These are phyloP conservation scores for Stephania yunnanensis DNA, from an alignment of 164 flowering plant species.

Conservation along the genomic window DNA sequence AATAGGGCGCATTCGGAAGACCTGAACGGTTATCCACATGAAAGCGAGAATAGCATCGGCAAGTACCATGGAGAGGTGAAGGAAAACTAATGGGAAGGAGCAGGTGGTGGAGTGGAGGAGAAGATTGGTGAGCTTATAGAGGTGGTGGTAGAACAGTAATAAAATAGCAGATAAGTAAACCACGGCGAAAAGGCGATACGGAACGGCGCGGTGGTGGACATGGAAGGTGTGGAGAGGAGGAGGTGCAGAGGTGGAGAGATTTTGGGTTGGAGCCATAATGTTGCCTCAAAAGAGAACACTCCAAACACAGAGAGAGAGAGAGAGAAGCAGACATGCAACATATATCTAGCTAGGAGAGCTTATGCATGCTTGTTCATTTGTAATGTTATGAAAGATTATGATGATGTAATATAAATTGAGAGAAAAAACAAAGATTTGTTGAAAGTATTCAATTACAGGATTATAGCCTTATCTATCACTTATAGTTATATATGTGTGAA, in stretches of 20 bases:
- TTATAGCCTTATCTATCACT: too few relatives aligned
- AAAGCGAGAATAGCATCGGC: constrained; percentile 20
- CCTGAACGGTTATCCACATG: constrained; percentile 22
- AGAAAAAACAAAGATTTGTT: too few relatives aligned
- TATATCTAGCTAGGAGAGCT: too few relatives aligned
- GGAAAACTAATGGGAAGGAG: constrained; percentile 6
- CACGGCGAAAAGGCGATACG: neutral
- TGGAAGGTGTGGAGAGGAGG: neutral
- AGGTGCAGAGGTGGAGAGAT: neutral
- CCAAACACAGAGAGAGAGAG: too few relatives aligned
- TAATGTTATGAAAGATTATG: too few relatives aligned
- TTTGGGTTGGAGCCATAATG: too few relatives aligned
- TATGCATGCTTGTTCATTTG: too few relatives aligned
- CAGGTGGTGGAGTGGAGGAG: constrained; percentile 16
- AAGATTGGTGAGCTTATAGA: neutral
- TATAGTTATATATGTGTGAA: too few relatives aligned
- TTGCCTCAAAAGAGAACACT: too few relatives aligned
- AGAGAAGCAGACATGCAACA: too few relatives aligned
- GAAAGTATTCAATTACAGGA: too few relatives aligned
- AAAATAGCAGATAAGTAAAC: neutral
- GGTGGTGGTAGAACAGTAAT: constrained; percentile 3
- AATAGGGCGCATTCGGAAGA: constrained; percentile 20
- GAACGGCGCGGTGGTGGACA: neutral
- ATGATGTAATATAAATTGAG: too few relatives aligned
- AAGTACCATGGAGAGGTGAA: constrained; percentile 9